Base-by-base conservation (phyloP, 2,329 filamentous ascomycete genomes). In the Elsinoe ampelina region DNA sequence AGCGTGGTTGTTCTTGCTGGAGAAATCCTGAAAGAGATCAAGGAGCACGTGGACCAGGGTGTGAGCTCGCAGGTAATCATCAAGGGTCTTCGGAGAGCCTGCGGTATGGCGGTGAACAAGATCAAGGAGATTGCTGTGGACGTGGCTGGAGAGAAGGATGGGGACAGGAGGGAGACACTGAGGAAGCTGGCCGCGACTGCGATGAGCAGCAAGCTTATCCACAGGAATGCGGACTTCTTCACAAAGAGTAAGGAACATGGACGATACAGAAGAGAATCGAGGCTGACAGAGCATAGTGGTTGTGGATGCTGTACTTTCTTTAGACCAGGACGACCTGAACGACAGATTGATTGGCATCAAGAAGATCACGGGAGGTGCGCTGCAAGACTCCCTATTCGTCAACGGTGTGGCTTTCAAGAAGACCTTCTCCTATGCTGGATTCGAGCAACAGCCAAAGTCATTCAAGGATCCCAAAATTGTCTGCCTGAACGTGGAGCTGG, bases 361-460 rank as follows among this genome's bases (percentile, higher is more conserved):
- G 81, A 97, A 96, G 78, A 91, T 98, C 61, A 92, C 90, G 38
- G 93, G 93, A 68, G 93, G 93, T 71, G 95, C 89, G 36, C 82
- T 98, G 32, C 93, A 95, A 67, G 93, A 97, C 61, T 96, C 92
- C 2, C 82, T 95, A 39, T 97, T 97, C 73, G 87, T 98, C 69
- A 93, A 97, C 72, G 93, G 93, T 69, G 93, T 98, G 61, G 92
- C 93, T 35, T 98, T 98, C 80, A 97, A 97, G 80, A 98, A 98
- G 83, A 98, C 93, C 4, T 98, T 98, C 73, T 91, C 92, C 54
- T 98, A 98, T 70, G 93, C 93, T 65, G 93, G 93, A 69, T 98
- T 98, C 75, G 93, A 98, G 76, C 93, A 98, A 76, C 93, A 98
- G 76, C 93, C 93, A 63, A 98, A 98, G 76, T 85, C 82, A 6